A percentile compares a stretch with the other conserved stretches of the same genome.
These are phyloP conservation scores for Fusarium abutilonis DNA, from an alignment of 2,329 filamentous ascomycete genomes.

Conservation along the genomic window DNA sequence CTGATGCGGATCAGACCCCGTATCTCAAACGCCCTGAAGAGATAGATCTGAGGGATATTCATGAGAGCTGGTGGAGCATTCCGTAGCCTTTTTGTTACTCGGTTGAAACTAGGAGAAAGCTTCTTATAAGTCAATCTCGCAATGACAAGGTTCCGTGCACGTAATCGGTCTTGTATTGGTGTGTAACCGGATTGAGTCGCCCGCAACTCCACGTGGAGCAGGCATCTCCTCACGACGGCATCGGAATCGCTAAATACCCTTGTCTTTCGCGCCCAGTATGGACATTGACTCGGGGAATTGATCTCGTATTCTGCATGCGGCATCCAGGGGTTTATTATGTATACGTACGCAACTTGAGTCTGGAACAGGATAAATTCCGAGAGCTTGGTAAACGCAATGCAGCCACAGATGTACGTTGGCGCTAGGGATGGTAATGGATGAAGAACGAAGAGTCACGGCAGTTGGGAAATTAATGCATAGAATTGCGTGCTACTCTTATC, in stretches of 20 bases:
- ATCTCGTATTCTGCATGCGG: no score
- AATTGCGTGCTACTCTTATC: conserved; percentile 28
- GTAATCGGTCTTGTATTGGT: conserved; percentile 14
- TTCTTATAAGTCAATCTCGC: conserved; percentile 8
- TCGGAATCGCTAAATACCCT: no score
- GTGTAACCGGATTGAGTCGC: neutral
- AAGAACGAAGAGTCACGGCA: conserved; percentile 11
- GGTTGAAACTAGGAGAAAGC: neutral
- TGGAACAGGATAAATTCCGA: neutral
- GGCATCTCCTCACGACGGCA: neutral
- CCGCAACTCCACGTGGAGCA: conserved; percentile 20
- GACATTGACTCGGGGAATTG: no score
- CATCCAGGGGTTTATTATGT: no score
- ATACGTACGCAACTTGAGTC: no score
- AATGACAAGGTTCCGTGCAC: conserved; percentile 33
- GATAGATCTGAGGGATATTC: conserved; percentile 68
- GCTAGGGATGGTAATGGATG: conserved; percentile 7
- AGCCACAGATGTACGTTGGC: conserved; percentile 16
- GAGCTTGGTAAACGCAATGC: conserved; percentile 22
- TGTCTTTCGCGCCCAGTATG: no score
- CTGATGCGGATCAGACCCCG: conserved; percentile 67
- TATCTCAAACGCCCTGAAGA: conserved; percentile 68
- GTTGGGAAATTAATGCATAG: conserved; percentile 6
- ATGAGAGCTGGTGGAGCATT: conserved; percentile 74
- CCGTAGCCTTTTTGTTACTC: conserved; percentile 36